Conservation (phyloP, 441 rosid genomes). For the Pelargonium cotyledonis region DNA sequence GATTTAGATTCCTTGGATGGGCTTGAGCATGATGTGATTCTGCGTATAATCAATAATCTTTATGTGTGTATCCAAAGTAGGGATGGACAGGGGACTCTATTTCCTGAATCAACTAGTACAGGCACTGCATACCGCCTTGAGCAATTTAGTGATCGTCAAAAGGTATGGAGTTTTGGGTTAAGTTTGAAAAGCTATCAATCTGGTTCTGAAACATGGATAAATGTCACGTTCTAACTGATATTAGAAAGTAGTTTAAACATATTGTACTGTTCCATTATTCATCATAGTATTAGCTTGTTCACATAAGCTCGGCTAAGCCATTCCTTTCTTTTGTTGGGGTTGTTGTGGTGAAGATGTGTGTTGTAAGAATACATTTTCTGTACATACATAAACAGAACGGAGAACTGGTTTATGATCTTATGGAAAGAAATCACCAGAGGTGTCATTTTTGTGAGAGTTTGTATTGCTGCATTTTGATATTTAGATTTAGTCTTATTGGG, state of each 20-base stretch:
- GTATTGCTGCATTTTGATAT: neutral
- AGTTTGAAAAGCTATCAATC: neutral
- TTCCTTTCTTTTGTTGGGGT: neutral
- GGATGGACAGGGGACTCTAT: slow-evolving; percentile 19
- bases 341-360: neutral
- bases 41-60: slow-evolving; percentile 35
- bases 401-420: neutral
- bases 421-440: neutral
- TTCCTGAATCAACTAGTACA: slow-evolving; percentile 13
- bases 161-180: slow-evolving; percentile 24
- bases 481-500: slow-evolving; percentile 4
- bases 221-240: slow-evolving; percentile 8
- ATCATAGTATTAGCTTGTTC: neutral
- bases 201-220: slow-evolving; percentile 3
- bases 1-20: slow-evolving; percentile 29
- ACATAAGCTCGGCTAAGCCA: too few species aligned
- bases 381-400: neutral
- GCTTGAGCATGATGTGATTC: slow-evolving; percentile 33
- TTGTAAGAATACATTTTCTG: neutral
- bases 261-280: neutral
- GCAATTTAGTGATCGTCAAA: slow-evolving; percentile 20
- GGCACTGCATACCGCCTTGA: slow-evolving; percentile 17
- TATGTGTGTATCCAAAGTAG: slow-evolving; percentile 22
- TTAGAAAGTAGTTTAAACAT: neutral
- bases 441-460: too few species aligned